A percentile compares a stretch with the other conserved stretches of the same genome.
phyloP scores from a whole-genome alignment of 495 filamentous ascomycete genomes.

The Trichoderma orchidacearum region DNA sequence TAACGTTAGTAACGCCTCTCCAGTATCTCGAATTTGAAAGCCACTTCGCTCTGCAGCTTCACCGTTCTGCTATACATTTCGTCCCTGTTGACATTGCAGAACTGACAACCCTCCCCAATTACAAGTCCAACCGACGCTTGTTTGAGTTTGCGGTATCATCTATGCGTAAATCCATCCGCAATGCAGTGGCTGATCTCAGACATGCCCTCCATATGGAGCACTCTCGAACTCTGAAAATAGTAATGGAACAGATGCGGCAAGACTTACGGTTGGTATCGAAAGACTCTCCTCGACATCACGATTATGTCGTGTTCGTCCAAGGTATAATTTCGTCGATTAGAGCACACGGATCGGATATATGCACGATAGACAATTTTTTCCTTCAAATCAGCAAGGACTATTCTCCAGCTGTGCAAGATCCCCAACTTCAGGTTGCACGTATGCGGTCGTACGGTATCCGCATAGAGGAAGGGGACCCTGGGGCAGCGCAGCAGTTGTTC shows the following conservation, averaged over 20 bases:
- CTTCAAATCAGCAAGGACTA: constrained; percentile 31
- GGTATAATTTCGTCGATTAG: constrained; percentile 28
- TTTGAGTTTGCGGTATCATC: constrained; percentile 22
- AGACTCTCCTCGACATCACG: constrained; percentile 16
- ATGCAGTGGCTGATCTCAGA: constrained; percentile 7
- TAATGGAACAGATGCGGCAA: constrained; percentile 35
- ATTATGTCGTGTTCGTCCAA: constrained; percentile 31
- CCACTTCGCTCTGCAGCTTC: constrained; percentile 22
- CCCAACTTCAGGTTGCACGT: constrained; percentile 30
- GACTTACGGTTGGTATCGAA: constrained; percentile 20
- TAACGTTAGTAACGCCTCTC: constrained; percentile 23
- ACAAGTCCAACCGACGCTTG: constrained; percentile 23
- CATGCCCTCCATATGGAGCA: constrained; percentile 18
- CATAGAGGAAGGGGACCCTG: constrained; percentile 24
- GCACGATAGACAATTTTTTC: constrained; percentile 30
- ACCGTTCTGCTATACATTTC: constrained; percentile 12
- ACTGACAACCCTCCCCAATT: constrained; percentile 14
- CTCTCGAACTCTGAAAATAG: constrained; percentile 17
- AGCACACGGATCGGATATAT: constrained; percentile 30
- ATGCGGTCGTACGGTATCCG: constrained; percentile 35
- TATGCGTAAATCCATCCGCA: constrained; percentile 27
- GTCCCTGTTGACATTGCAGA: constrained; percentile 11
- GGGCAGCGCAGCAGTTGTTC: constrained; percentile 30
- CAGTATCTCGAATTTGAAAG: constrained; percentile 25
- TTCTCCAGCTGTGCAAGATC: constrained; percentile 32